phyloP scores from a whole-genome alignment of 2,329 filamentous ascomycete species.

The Trichophyton mentagrophytes region DNA sequence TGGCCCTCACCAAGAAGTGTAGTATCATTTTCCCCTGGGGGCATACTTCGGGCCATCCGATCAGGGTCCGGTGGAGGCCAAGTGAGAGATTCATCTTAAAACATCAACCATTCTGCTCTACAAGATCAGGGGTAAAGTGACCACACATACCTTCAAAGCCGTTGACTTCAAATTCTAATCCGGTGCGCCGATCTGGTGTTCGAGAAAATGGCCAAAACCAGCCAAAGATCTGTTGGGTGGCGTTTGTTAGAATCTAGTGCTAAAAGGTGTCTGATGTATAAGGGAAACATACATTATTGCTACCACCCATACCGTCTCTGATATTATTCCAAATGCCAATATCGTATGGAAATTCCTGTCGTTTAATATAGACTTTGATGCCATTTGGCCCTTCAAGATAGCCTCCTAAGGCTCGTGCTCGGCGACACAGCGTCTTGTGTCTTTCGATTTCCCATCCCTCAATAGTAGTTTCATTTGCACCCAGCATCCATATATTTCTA shows the following conservation, averaged over 20 bases:
- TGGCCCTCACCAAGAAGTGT: neutral
- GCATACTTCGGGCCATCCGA: conserved; percentile 30
- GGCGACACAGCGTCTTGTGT: conserved; percentile 34
- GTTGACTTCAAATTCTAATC: conserved; percentile 44
- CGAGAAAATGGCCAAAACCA: conserved; percentile 51
- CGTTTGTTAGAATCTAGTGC: conserved; percentile 4
- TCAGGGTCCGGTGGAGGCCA: conserved; percentile 41
- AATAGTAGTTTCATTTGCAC: conserved; percentile 50
- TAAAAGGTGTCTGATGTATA: too few relatives aligned
- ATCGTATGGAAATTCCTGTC: conserved; percentile 54
- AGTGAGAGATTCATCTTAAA: conserved; percentile 22
- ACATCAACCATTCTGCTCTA: neutral
- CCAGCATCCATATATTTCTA: conserved; percentile 43
- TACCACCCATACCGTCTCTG: conserved; percentile 46
- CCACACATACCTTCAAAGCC: conserved; percentile 42
- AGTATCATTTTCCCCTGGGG: conserved; percentile 7
- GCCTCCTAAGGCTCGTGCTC: conserved; percentile 41
- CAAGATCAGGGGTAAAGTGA: too few relatives aligned
- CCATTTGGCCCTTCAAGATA: conserved; percentile 48
- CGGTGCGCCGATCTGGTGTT: conserved; percentile 36
- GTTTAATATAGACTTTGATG: conserved; percentile 39
- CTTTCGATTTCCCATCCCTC: conserved; percentile 49
- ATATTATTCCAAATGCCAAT: conserved; percentile 51
- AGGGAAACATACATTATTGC: conserved; percentile 27
- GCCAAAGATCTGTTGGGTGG: conserved; percentile 30